Conservation (phyloP, 176 grass and related monocot species). For the Carex myosuroides region DNA sequence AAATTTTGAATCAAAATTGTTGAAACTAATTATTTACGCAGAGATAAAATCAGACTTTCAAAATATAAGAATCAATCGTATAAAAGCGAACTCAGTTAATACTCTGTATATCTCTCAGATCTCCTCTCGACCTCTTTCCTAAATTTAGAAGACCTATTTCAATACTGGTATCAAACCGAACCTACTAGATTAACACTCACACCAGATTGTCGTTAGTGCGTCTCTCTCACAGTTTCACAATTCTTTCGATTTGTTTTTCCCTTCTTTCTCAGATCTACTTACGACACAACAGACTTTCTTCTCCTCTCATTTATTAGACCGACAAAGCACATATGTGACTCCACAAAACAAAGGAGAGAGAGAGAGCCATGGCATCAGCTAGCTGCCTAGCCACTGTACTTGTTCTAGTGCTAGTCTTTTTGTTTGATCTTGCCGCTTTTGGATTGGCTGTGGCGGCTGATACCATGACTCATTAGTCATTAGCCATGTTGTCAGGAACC, state of each 20-base stretch:
- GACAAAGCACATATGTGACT: background rate
- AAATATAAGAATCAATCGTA: too few relatives aligned
- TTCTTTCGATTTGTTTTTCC: background rate
- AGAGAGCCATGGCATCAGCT: constrained; percentile 21
- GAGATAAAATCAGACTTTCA: too few relatives aligned
- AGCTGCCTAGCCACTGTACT: constrained; percentile 23
- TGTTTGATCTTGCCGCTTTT: constrained; percentile 74
- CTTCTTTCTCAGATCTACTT: background rate
- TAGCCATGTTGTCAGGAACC: too few relatives aligned
- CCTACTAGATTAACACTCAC: background rate
- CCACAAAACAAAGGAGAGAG: background rate
- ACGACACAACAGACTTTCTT: background rate
- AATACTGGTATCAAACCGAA: background rate
- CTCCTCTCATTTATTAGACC: background rate
- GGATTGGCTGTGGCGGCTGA: constrained; percentile 23
- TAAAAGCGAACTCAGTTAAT: too few relatives aligned
- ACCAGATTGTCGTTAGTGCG: constrained; percentile 6
- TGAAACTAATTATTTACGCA: too few relatives aligned
- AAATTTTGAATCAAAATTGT: too few relatives aligned
- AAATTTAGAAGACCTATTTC: too few relatives aligned
- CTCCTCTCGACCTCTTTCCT: too few relatives aligned
- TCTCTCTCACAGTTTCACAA: constrained; percentile 5
- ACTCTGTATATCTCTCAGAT: too few relatives aligned
- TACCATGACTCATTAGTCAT: too few relatives aligned
- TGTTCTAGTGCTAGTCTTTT: constrained; percentile 51